Base-by-base conservation (phyloP, 1,139 yeast genomes). In the Pichia cactophila region DNA sequence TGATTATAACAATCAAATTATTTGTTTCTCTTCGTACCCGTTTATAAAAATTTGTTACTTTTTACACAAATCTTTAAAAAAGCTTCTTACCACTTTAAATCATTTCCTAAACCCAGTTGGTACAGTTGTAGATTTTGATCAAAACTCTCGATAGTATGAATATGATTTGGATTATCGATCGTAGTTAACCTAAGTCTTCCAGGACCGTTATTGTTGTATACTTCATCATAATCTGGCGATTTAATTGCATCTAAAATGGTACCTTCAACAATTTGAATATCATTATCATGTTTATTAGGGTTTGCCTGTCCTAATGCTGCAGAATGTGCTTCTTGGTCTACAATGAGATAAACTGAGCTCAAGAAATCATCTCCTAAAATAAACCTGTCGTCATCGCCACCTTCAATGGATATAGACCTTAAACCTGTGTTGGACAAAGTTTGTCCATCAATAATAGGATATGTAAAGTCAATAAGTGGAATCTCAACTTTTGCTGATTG, bases 381-480 rank as follows among this genome's bases (percentile, higher is more conserved):
- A 40, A 61, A 51, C 42, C 41, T 43, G 35, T 53, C 54, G 46
- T 44, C 51, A 33, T 46, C 50, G 9, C 35, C n/a, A 14, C 41
- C 26, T 23, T 5, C 20, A 14, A 49, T 33, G 14, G 48, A 41
- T 9, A 54, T 26, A 12, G 49, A 26, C 44, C 56, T 38, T 17
- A 53, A 40, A 8, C 50, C 52, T 1, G 56, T 47, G 8, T 37
- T 12, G n/a, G 52, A 47, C 14, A 43, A 29, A 2, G 54, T 48
- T 2, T 49, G 44, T 7, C 37, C 47, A 41, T 55, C 54, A 28
- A 62, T 46, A 26, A 71, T 54, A 58, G 14, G 60, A 48, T 33
- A 84, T 79, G 10, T 79, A 61, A 56, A 71, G 72, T 17, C 80
- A 68, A 48, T 77, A 62, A 6, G 83, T 11, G 83, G 80, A 2